A percentile compares a stretch with the other conserved stretches of the same genome.
Conservation (phyloP, 495 filamentous ascomycete genomes). For the Trichoderma gamsii region DNA sequence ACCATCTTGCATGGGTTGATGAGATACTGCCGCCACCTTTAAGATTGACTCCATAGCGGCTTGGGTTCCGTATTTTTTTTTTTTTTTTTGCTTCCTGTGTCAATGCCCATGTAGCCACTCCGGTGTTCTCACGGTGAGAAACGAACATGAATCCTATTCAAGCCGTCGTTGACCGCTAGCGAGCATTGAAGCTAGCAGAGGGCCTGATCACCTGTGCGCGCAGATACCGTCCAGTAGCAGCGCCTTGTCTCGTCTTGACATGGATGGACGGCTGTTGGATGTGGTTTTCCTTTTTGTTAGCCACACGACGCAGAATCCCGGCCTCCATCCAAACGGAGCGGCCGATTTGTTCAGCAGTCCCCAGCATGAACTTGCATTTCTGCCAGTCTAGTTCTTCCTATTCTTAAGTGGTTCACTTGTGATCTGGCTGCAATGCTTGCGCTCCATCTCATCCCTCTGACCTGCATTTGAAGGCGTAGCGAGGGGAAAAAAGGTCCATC, state of each 20-base stretch:
- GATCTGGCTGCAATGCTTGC: slow-evolving; percentile 8
- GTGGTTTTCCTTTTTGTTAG: too few relatives aligned
- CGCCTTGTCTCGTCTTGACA: too few relatives aligned
- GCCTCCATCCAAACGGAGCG: too few relatives aligned
- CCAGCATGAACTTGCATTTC: background rate
- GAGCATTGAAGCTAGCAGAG: too few relatives aligned
- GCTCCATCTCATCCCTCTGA: background rate
- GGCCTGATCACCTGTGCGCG: too few relatives aligned
- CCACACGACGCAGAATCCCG: too few relatives aligned
- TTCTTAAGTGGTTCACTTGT: background rate
- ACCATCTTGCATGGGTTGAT: background rate
- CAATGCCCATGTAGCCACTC: background rate
- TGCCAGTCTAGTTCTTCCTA: background rate
- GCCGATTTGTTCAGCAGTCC: too few relatives aligned
- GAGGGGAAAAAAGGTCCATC: background rate
- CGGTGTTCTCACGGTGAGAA: slow-evolving; percentile 4
- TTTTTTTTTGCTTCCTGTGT: background rate
- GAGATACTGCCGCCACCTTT: background rate
- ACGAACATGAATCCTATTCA: too few relatives aligned
- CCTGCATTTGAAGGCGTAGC: background rate
- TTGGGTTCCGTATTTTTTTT: background rate
- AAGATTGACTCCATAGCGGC: background rate
- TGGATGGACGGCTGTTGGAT: too few relatives aligned
- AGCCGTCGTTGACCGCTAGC: too few relatives aligned
- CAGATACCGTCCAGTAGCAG: too few relatives aligned